A percentile compares a stretch with the other conserved stretches of the same genome.
Conservation (phyloP, 192 early-diverging fungal species). For the Coemansia sp. region DNA sequence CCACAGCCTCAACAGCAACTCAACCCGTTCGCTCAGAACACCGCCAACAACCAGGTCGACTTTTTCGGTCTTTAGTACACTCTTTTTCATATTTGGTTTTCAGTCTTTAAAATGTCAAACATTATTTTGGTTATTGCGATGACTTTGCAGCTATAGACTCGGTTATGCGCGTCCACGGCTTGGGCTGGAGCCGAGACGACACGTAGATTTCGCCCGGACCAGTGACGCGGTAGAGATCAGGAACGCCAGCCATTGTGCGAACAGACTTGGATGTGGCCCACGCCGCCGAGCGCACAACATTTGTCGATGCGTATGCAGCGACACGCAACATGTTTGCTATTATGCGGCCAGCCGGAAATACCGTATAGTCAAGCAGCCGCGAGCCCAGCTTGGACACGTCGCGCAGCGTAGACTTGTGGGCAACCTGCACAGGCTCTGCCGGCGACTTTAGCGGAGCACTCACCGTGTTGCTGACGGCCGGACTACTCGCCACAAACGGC, state of each 20-base stretch:
- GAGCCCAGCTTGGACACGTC: not conserved
- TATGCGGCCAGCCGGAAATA: constrained; percentile 17
- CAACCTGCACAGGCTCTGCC: constrained; percentile 26
- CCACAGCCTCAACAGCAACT: constrained; percentile 32
- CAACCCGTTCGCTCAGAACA: constrained; percentile 43
- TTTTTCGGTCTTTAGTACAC: constrained; percentile 37
- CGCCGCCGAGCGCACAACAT: constrained; percentile 16
- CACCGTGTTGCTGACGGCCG: constrained; percentile 27
- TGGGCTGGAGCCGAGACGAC: constrained; percentile 36
- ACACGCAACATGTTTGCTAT: constrained; percentile 7
- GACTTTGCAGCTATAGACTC: constrained; percentile 35
- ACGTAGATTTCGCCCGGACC: constrained; percentile 52
- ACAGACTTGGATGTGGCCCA: constrained; percentile 38
- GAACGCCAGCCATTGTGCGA: constrained; percentile 43
- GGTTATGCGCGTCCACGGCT: constrained; percentile 44
- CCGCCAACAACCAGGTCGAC: constrained; percentile 28
- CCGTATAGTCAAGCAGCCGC: not conserved
- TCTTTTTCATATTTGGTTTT: not conserved
- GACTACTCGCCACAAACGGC: constrained; percentile 29
- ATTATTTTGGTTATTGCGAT: not conserved
- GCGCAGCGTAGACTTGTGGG: constrained; percentile 3
- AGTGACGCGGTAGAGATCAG: constrained; percentile 47
- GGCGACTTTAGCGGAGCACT: constrained; percentile 31
- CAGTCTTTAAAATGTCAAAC: not conserved
- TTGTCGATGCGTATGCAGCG: constrained; percentile 18